Percentiles rank a stretch among this genome's conserved stretches.
These are phyloP conservation scores for Aspergillus pseudonomiae DNA, from an alignment of 2,329 filamentous ascomycete genomes.

Conservation along the genomic window DNA sequence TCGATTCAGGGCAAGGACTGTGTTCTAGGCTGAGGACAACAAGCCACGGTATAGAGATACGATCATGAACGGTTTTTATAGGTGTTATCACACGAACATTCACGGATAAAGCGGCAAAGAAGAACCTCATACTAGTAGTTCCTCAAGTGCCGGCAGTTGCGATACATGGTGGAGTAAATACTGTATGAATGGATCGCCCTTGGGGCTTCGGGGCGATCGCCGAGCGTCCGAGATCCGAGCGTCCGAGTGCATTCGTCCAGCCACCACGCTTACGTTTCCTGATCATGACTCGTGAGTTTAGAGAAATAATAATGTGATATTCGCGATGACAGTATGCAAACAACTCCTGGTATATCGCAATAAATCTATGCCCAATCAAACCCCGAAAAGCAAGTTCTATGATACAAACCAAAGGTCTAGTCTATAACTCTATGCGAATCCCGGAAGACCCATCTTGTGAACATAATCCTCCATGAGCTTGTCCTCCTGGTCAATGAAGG, in stretches of 20 bases:
- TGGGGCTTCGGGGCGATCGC: neutral
- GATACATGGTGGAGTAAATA: neutral
- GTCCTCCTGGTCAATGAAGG: constrained; percentile 23
- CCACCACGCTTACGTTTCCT: neutral
- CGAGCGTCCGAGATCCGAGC: neutral
- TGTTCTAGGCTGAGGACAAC: too few species aligned
- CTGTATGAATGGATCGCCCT: neutral
- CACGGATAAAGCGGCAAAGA: neutral
- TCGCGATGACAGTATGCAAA: neutral
- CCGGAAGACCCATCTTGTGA: constrained; percentile 19
- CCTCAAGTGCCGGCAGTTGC: neutral
- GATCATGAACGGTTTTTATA: neutral
- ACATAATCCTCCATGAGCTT: constrained; percentile 21
- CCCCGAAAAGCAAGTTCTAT: neutral
- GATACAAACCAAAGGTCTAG: neutral
- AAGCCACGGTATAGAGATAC: too few species aligned
- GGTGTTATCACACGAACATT: too few species aligned
- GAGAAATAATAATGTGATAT: neutral
- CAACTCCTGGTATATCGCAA: neutral
- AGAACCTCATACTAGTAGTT: neutral
- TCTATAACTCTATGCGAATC: constrained; percentile 16
- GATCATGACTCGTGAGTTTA: neutral
- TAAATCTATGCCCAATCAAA: neutral
- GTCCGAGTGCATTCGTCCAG: neutral
- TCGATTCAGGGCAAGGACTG: neutral